Evolutionary conservation across 192 early-diverging fungal species (phyloP), one percentile per base, ranked within the genome.

Genomic region (Radiomyces spectabilis): DNA sequence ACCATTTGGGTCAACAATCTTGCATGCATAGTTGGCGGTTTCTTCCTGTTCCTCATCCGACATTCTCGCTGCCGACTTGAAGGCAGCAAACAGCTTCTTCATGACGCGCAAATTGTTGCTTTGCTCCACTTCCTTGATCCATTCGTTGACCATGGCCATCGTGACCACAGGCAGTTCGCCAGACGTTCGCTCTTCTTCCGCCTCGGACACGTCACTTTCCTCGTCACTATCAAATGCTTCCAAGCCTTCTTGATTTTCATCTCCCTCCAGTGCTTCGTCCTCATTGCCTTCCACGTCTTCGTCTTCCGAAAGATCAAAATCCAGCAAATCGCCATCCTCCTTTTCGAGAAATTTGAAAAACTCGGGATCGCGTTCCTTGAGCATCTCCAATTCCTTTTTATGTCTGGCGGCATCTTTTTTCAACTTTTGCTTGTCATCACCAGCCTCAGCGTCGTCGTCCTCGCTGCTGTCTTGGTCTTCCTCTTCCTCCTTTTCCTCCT

Each of bases 331-430:
- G 29, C 78, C 61, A 69, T 95, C 91, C 53, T 96, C 91, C 67
- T 95, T 80, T 58, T 85, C 60, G 70, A 98, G 73, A 63, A 80
- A 98, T 68, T 98, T 74, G 75, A 85, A 93, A 66, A 98, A 98
- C 58, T 85, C 79, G 12, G 94, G 93, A 57, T 98, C 94, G 59
- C 84, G 84, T 51, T 85, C 69, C 58, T 87, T 86, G 69, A 97
- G 75, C 5, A 82, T 75, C 37, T 95, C 86, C 38, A 99, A 66
- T 70, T 99, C 73, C 56, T 78, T 56, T 66, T 90, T 92, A 65
- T 93, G 89, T 35, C 69, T 61, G 0, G 72, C 69, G 39, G 82
- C 85, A 41, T 85, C 76, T 46, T 65, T 52, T 65, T 69, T 57
- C 41, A 69, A 19, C 55, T 73, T 57, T 55, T 61, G 16, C 3